These are phyloP conservation scores for Debaryomyces sp. DNA, from an alignment of 1,139 yeast species.

Conservation along the genomic window DNA sequence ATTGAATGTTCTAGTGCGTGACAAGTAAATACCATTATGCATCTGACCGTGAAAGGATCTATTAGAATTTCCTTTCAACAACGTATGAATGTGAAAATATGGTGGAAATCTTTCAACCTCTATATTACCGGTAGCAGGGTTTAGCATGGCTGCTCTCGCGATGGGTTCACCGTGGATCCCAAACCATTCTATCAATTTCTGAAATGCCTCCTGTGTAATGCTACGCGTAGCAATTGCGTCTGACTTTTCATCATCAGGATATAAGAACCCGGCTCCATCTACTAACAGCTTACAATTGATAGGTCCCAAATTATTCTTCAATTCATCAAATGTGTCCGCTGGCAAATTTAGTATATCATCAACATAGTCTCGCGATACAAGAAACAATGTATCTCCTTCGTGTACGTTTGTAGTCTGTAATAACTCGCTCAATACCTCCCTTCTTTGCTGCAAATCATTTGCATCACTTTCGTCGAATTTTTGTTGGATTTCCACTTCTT, in stretches of 20 bases:
- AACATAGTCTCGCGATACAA: constrained; percentile 36
- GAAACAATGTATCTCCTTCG: constrained; percentile 43
- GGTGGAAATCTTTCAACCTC: constrained; percentile 59
- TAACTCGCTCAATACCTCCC: constrained; percentile 26
- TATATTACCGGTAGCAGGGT: constrained; percentile 37
- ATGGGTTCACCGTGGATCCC: constrained; percentile 52
- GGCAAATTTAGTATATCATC: constrained; percentile 27
- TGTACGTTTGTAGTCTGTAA: constrained; percentile 20
- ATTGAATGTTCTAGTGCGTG: constrained; percentile 37
- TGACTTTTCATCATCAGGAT: constrained; percentile 30
- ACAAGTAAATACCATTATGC: constrained; percentile 24
- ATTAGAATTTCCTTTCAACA: constrained; percentile 29
- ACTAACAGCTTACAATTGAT: constrained; percentile 33
- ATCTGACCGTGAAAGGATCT: constrained; percentile 12
- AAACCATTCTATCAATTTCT: constrained; percentile 53
- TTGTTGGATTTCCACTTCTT: not conserved
- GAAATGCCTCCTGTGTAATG: constrained; percentile 47
- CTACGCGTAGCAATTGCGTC: constrained; percentile 26
- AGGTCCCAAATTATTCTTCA: constrained; percentile 33
- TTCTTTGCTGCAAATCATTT: constrained; percentile 18
- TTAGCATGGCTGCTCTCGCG: constrained; percentile 44
- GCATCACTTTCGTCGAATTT: not conserved
- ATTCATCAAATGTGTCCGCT: constrained; percentile 28
- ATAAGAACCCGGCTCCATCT: constrained; percentile 35
- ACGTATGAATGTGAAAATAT: constrained; percentile 52